Base-by-base conservation (phyloP, 805 yeast genomes). In the Candida succiphila region DNA sequence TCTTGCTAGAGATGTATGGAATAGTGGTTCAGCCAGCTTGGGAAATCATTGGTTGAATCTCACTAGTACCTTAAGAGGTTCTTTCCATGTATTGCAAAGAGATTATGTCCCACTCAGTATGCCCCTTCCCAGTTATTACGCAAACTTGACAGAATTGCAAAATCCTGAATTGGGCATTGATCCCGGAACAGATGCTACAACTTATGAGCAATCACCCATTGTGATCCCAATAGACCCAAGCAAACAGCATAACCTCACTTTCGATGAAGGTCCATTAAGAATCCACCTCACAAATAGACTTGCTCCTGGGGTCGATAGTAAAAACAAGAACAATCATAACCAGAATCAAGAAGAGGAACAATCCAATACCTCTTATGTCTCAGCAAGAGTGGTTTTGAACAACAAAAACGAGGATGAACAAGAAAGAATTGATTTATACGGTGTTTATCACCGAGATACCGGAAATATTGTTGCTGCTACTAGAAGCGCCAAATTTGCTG, bases 391-490 rank as follows among this genome's bases (percentile, higher is more conserved):
- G 27, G 36, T 31, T 41, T 34, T 17, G 22, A 50, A 48, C 17
- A 78, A 78, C 48, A 36, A 46, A 16, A 55, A 58, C 4, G 83
- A 78, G 39, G 46, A 58, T 7, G 65, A 72, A 22, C 62, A 58
- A 35, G 75, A 77, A 47, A 48, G 51, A 2, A 42, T 86, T 15
- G 60, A 63, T 4, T 56, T 83, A 9, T 56, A 58, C 17, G 88
- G 87, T 0, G 65, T 77, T 2, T 80, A 79, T 49, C 84, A 78
- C 46, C 77, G 80, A 39, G 64, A 67, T 16, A 57, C 73, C 1
- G 94, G 94, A 1, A 62, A 81, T 33, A 50, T 82, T 4, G 58
- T 82, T 13, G 65, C 77, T 0, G 48, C 71, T 15, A 67, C 86
- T 1, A 60, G 65, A 24, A 69, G 86, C 20, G 83, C 82, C 6